Evolutionary conservation across 139 green algal genomes (phyloP).

Genomic region (Pycnococcus provasolii): DNA sequence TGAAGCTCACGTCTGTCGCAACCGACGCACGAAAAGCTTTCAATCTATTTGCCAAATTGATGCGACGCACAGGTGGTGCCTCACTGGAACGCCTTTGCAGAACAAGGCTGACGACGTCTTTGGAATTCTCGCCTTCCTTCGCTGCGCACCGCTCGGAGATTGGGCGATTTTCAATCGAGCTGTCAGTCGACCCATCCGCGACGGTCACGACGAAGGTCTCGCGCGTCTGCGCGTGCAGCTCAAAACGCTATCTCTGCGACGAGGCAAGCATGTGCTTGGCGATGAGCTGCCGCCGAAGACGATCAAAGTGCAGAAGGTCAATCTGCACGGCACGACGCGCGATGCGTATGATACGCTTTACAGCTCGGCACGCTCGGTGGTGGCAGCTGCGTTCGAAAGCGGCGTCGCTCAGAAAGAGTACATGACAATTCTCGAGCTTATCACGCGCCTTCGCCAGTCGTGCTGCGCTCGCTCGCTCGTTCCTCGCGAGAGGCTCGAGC

Average conservation of each 20-base stretch:
- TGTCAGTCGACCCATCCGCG: not conserved
- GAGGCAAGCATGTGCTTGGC: not conserved
- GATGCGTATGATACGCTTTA: slow-evolving; percentile 8
- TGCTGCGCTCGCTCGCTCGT: not conserved
- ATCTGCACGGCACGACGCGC: not conserved
- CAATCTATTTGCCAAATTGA: not conserved
- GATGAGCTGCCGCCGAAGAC: slow-evolving; percentile 5
- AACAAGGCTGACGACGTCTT: slow-evolving; percentile 15
- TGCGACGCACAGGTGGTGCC: not conserved
- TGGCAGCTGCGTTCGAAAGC: not conserved
- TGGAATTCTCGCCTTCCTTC: slow-evolving; percentile 55
- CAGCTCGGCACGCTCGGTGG: not conserved
- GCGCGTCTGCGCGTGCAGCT: not conserved
- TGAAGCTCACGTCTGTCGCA: slow-evolving; percentile 7
- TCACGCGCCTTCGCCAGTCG: slow-evolving; percentile 14
- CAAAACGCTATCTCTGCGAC: slow-evolving; percentile 3
- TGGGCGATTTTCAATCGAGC: not conserved
- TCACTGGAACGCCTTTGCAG: slow-evolving; percentile 18
- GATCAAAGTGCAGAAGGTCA: not conserved
- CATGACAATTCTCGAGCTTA: slow-evolving; percentile 8
- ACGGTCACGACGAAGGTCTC: not conserved
- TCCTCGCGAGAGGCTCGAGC: not conserved
- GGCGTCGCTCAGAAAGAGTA: not conserved
- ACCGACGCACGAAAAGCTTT: not conserved
- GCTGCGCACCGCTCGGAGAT: slow-evolving; percentile 52